Base-by-base conservation (phyloP, 768 basidiomycete species). In the Vararia minispora region DNA sequence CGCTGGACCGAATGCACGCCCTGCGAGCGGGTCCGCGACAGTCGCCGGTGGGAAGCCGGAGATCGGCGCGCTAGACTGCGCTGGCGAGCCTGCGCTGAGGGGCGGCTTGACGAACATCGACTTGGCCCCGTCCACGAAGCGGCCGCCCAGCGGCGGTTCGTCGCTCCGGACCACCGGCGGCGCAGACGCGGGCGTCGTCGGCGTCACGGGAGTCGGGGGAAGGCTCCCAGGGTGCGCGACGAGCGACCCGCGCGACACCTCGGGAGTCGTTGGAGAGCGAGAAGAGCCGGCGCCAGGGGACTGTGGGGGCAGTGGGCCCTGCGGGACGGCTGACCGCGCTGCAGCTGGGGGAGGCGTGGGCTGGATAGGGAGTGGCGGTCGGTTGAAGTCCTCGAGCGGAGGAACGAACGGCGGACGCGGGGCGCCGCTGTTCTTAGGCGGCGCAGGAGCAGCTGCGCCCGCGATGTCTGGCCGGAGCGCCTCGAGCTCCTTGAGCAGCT, bases 401-500 rank as follows among this genome's bases (percentile, higher is more conserved):
- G 71, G 74, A 32, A 83, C 56, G 39, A 77, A 54, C 5, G 65
- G 64, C 6, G 84, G 84, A 49, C 71, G 74, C 0, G 79, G 79
- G 10, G 60, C 64, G 32, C 63, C 71, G 47, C 70, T 72, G 0
- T 65, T 45, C 40, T 59, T 58, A 18, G 68, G 49, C 3, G 68
- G 68, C 18, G 64, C 64, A 53, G 79, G 80, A 50, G 77, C 71
- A 29, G 73, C 71, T 4, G 83, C 81, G 45, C 68, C 72, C 48
- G 59, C 65, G 37, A 98, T 66, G 54, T 95, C 92, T 2, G 69
- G 72, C 39, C 76, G 69, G 23, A 97, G 72, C 16, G 84, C 71
- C 56, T 97, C 92, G 16, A 95, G 65, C 56, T 98, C 94, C 34
- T 80, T 74, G 38, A 97, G 65, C 12, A 85, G 65, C 54, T 92